Percentiles rank a stretch among this genome's conserved stretches.
phyloP scores from a whole-genome alignment of 495 filamentous ascomycete genomes.

The Penicillium malachiteum region DNA sequence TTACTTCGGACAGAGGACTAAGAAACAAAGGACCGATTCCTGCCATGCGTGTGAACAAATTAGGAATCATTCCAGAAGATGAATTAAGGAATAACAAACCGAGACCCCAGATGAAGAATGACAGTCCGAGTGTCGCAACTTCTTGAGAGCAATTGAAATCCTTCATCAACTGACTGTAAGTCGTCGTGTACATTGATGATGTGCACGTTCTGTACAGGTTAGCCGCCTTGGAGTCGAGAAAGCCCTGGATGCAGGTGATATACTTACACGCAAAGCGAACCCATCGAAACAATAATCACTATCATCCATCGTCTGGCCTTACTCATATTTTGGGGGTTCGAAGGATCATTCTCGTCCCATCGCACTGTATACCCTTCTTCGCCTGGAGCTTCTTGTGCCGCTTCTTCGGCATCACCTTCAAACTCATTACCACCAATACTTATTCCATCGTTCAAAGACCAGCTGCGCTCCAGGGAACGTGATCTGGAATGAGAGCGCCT shows the following conservation, averaged over 20 bases:
- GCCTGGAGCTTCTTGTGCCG: constrained; percentile 14
- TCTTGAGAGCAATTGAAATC: constrained; percentile 70
- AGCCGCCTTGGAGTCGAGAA: neutral
- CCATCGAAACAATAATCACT: constrained; percentile 65
- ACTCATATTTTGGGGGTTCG: constrained; percentile 70
- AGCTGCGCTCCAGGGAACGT: constrained; percentile 36
- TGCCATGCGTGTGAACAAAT: constrained; percentile 20
- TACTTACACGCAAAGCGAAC: constrained; percentile 82
- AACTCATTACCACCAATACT: constrained; percentile 42
- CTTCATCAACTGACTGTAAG: constrained; percentile 76
- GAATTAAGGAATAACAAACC: constrained; percentile 28
- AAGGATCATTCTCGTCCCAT: constrained; percentile 73
- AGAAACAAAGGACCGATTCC: constrained; percentile 72
- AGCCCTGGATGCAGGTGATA: neutral
- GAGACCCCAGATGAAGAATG: constrained; percentile 73
- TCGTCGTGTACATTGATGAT: constrained; percentile 85
- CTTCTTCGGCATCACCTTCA: constrained; percentile 17
- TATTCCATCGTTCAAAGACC: constrained; percentile 64
- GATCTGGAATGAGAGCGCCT: constrained; percentile 6
- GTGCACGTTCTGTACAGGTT: constrained; percentile 68
- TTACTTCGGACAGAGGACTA: constrained; percentile 60
- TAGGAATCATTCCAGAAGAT: constrained; percentile 5
- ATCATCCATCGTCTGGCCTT: constrained; percentile 75
- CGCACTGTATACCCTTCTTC: constrained; percentile 56
- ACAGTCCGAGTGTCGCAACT: constrained; percentile 77